These are phyloP conservation scores for Penstemon eatonii DNA, from an alignment of 257 asterid genomes.

Conservation along the genomic window DNA sequence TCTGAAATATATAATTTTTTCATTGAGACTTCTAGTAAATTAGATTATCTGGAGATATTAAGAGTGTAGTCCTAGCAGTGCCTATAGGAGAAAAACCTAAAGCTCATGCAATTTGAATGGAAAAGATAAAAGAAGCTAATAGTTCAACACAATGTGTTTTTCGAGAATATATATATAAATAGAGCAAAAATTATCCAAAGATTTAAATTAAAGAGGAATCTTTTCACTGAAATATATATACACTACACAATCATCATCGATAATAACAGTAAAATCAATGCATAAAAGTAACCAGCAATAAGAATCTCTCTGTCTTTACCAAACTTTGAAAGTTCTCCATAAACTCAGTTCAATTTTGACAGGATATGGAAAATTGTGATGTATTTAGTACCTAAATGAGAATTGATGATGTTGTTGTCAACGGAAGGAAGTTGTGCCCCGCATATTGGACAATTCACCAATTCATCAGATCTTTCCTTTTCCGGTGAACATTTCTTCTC, in stretches of 20 bases:
- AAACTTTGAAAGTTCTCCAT: background rate
- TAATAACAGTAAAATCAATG: background rate
- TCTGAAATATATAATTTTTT: no score
- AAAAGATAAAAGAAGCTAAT: no score
- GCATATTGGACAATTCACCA: slow-evolving; percentile 79
- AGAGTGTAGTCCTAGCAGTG: background rate
- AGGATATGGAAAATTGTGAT: background rate
- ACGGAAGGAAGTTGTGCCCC: slow-evolving; percentile 48
- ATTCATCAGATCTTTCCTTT: slow-evolving; percentile 22
- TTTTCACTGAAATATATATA: no score
- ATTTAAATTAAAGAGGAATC: no score
- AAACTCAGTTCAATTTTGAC: background rate
- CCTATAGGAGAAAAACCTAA: background rate
- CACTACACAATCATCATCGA: background rate
- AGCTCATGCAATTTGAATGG: background rate
- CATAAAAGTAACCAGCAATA: background rate
- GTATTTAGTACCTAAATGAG: slow-evolving; percentile 66
- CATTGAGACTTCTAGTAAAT: no score
- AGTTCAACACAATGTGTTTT: no score
- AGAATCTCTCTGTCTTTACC: no score
- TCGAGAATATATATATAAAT: no score
- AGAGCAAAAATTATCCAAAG: background rate
- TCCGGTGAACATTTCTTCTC: slow-evolving; percentile 9
- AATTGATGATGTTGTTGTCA: slow-evolving; percentile 54
- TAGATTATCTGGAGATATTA: background rate